Conservation (phyloP, 75 land plant genomes). For the Pseudotsuga menziesii region DNA sequence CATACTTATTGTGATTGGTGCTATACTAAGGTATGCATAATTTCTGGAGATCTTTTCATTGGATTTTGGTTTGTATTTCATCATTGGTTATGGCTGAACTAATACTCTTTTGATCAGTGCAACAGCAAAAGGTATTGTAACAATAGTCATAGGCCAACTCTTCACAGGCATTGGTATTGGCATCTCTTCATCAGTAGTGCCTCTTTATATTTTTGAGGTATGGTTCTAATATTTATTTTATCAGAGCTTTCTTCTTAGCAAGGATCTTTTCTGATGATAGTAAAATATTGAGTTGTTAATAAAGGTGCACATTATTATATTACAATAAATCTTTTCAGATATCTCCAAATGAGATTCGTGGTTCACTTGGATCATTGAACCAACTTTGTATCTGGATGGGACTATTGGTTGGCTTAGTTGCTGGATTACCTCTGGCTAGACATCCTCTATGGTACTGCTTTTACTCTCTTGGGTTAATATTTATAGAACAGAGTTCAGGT, state of each 20-base stretch:
- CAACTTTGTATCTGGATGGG: constrained; percentile 96
- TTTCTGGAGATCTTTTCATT: not conserved
- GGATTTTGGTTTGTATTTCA: not conserved
- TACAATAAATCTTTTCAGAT: constrained; percentile 37
- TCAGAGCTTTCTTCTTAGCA: not conserved
- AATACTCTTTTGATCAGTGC: constrained; percentile 44
- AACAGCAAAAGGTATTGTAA: constrained; percentile 67
- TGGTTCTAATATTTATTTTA: not conserved
- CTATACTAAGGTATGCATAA: constrained; percentile 66
- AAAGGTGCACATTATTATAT: not conserved
- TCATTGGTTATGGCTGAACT: constrained; percentile 1
- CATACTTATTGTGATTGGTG: constrained; percentile 80
- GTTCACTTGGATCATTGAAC: constrained; percentile 90
- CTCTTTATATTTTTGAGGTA: constrained; percentile 98
- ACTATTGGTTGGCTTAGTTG: constrained; percentile 87
- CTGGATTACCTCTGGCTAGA: constrained; percentile 93
- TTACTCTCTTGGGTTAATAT: not conserved
- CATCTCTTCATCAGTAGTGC: constrained; percentile 89
- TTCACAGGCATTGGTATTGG: constrained; percentile 96
- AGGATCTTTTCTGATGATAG: not conserved
- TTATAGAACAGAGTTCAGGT: too few relatives aligned
- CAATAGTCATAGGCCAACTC: constrained; percentile 85
- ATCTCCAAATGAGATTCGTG: constrained; percentile 97
- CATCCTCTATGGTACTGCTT: constrained; percentile 82
- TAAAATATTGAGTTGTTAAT: not conserved